Evolutionary conservation across 768 basidiomycete genomes (phyloP), one percentile per base, ranked within the genome.

Genomic region (Cantharellus cinnabarinus): DNA sequence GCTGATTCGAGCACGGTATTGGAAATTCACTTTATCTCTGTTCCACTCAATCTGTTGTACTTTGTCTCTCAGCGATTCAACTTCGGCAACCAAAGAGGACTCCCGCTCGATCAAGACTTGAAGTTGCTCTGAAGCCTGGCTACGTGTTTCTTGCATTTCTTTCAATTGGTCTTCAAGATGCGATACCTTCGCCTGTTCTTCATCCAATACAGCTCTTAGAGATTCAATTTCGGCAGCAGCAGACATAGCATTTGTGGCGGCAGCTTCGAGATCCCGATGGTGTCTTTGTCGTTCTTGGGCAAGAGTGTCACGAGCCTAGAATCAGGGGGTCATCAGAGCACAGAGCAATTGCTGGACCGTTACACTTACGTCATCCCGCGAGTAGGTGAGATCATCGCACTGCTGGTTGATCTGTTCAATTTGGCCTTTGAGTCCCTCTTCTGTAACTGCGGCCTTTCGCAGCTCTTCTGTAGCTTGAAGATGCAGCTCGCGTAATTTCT

Each of bases 401-500:
- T 29, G 44, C 29, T 48, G 44, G 10, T 48, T 10, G 29, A 29
- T 29, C 10, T 29, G 44, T 29, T 29, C 44, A 48, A 48, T 48
- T 10, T 48, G 10, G 44, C 10, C 44, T 10, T 10, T 10, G 29
- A 48, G 44, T 10, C 44, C 29, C 44, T 48, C 44, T 29, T 48
- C 44, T 29, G 10, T 48, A 29, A 48, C 44, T 10, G 44, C 29
- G 10, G 10, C 10, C 44, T 48, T 29, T 29, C 29, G 44, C 44
- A 29, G 10, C 44, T 29, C 29, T 10, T 10, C 29, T 10, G 44
- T 29, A 48, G 29, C 10, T 10, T 10, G 44, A 10, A 10, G 44
- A 10, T 48, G 10, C 10, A 48, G 10, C 10, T 48, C 44, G 44
- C 10, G 68, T 41, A 78, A 66, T 39, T 66, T 67, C 41, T 71